Conservation (phyloP, 805 yeast species). For the Spathaspora arborariae region DNA sequence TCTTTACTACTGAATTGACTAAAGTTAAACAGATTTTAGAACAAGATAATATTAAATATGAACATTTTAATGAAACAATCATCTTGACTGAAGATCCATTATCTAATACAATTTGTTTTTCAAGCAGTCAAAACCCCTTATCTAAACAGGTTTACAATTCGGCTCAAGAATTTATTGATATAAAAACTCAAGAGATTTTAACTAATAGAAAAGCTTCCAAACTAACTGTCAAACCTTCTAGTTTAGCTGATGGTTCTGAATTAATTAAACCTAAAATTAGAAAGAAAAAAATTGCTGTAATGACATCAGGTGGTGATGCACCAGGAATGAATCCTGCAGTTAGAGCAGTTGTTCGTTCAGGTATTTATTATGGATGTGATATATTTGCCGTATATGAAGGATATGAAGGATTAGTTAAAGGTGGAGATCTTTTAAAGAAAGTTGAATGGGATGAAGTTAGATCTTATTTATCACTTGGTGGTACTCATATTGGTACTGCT, state of each 20-base stretch:
- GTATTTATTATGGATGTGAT: slow-evolving; percentile 61
- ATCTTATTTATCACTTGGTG: slow-evolving; percentile 68
- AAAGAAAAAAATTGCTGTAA: slow-evolving; percentile 59
- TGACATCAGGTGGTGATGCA: slow-evolving; percentile 82
- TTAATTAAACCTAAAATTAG: slow-evolving; percentile 5
- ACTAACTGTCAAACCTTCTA: background rate
- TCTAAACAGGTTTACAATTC: slow-evolving; percentile 16
- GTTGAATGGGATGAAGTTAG: slow-evolving; percentile 74
- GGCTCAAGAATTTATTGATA: slow-evolving; percentile 26
- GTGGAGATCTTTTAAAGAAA: slow-evolving; percentile 57
- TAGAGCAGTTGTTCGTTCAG: slow-evolving; percentile 67
- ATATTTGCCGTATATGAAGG: slow-evolving; percentile 72
- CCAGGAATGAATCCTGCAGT: slow-evolving; percentile 81
- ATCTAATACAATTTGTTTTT: slow-evolving; percentile 28
- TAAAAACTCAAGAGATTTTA: slow-evolving; percentile 20
- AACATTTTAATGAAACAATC: slow-evolving; percentile 8
- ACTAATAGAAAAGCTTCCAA: slow-evolving; percentile 4
- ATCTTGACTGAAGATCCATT: slow-evolving; percentile 27
- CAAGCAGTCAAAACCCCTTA: slow-evolving; percentile 20
- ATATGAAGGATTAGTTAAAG: slow-evolving; percentile 66
- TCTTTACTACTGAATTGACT: slow-evolving; percentile 29
- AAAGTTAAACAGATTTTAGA: slow-evolving; percentile 17
- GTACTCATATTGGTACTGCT: slow-evolving; percentile 79
- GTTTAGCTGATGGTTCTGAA: background rate
- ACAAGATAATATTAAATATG: slow-evolving; percentile 4